Percentiles rank a stretch among this genome's conserved stretches.
These are phyloP conservation scores for Sordaria brevicollis DNA, from an alignment of 495 filamentous ascomycete genomes.

Conservation along the genomic window DNA sequence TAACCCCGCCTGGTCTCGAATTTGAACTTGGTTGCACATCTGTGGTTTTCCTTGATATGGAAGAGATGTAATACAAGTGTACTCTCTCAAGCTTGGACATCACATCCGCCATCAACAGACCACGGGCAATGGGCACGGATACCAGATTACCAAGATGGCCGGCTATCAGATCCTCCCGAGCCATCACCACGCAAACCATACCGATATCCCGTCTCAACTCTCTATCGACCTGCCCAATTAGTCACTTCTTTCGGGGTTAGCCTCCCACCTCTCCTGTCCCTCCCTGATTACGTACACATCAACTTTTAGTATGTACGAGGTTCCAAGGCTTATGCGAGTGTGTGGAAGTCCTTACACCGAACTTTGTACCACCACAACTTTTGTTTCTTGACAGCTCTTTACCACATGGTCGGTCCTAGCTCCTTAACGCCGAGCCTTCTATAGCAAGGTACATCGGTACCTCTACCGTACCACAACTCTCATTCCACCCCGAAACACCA, in stretches of 20 bases:
- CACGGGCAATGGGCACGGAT: too few relatives aligned
- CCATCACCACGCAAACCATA: background rate
- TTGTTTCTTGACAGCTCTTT: background rate
- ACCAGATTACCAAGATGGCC: too few relatives aligned
- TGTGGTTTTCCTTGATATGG: background rate
- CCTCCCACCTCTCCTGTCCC: background rate
- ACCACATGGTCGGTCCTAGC: background rate
- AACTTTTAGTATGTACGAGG: background rate
- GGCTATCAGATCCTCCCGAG: too few relatives aligned
- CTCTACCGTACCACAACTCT: too few relatives aligned
- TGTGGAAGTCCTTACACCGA: background rate
- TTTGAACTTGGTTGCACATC: background rate
- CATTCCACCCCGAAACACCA: background rate
- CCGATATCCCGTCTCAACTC: too few relatives aligned
- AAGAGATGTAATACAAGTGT: background rate
- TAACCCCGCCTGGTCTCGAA: background rate
- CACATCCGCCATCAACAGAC: too few relatives aligned
- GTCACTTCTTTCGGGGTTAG: background rate
- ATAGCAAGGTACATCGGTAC: background rate
- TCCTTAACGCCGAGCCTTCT: background rate
- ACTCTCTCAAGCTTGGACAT: too few relatives aligned
- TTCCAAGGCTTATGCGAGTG: background rate
- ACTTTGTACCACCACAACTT: background rate
- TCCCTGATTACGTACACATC: background rate
- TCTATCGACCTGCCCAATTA: background rate